Evolutionary conservation across 1,284 basidiomycete genomes (phyloP), one percentile per base, ranked within the genome.

Genomic region (Puccinia hordei): DNA sequence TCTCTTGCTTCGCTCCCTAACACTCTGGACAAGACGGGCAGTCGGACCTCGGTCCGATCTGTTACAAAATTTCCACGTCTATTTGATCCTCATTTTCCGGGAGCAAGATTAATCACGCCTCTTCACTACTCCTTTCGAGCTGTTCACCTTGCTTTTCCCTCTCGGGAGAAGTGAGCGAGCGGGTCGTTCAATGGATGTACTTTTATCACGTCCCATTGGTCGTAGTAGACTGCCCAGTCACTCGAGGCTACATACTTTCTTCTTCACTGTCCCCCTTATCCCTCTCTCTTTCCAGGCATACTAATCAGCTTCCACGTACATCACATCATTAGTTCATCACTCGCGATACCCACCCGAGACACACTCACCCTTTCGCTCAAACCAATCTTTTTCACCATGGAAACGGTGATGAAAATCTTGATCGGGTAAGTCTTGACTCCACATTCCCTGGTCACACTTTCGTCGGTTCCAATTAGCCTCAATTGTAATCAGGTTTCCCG

Each of bases 81-180:
- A 8, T 61, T 61, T 61, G 24, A 61, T 61, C 57, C n/a, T 61
- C 57, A 24, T 61, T 61, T 61, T 61, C 57, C 24, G 57, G 57
- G 57, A 61, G 57, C 57, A 30, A 61, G 13, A 61, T 61, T 5
- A 61, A 61, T 24, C 13, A 27, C 30, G 19, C 27, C 30, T 61
- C 19, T 61, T 27, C 9, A 17, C 57, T 61, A 27, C 57, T 13
- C n/a, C 30, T 61, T 2, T 12, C 57, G 57, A 61, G 24, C 24
- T 2, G 24, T 4, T 61, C 57, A 5, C 57, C 2, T 13, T 24
- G 57, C n/a, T n/a, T n/a, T n/a, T n/a, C n/a, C n/a, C n/a, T n/a
- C n/a, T n/a, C n/a, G n/a, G n/a, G n/a, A n/a, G n/a, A n/a, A n/a
- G n/a, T n/a, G n/a, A n/a, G n/a, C n/a, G n/a, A n/a, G n/a, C n/a